phyloP scores from a whole-genome alignment of 768 basidiomycete species.

The Melanogaster broomeanus region DNA sequence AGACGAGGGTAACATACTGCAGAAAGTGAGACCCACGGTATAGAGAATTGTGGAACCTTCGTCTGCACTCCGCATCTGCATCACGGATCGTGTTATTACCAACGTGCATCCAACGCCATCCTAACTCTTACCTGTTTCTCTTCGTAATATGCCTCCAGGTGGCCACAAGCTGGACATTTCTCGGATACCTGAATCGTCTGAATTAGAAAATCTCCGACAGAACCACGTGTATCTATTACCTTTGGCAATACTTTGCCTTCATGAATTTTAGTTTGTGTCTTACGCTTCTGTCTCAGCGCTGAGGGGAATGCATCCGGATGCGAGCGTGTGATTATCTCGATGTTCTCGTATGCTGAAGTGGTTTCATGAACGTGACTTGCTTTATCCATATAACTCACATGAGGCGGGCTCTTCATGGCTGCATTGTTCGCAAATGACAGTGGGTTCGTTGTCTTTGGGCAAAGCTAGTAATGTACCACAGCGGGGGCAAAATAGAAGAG shows the following conservation, averaged over 20 bases:
- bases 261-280: slow-evolving; percentile 84
- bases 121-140: slow-evolving; percentile 70
- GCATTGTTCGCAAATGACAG: slow-evolving; percentile 89
- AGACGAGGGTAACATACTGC: background rate
- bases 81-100: background rate
- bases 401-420: slow-evolving; percentile 82
- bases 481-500: slow-evolving; percentile 89
- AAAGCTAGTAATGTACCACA: slow-evolving; percentile 89
- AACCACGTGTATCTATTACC: slow-evolving; percentile 48
- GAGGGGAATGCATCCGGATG: slow-evolving; percentile 96
- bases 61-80: slow-evolving; percentile 83
- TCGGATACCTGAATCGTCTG: slow-evolving; percentile 67
- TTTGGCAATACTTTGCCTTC: slow-evolving; percentile 67
- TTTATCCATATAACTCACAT: slow-evolving; percentile 58
- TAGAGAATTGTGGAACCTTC: slow-evolving; percentile 95
- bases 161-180: slow-evolving; percentile 85
- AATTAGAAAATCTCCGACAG: background rate
- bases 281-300: slow-evolving; percentile 79
- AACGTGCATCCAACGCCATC: background rate
- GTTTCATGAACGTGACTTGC: background rate
- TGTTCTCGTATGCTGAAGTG: slow-evolving; percentile 83
- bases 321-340: slow-evolving; percentile 85
- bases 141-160: slow-evolving; percentile 84
- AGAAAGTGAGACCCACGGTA: slow-evolving; percentile 57
- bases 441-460: slow-evolving; percentile 71